Base-by-base conservation (phyloP, 163 green algal species). In the Smithsoniella earleae region DNA sequence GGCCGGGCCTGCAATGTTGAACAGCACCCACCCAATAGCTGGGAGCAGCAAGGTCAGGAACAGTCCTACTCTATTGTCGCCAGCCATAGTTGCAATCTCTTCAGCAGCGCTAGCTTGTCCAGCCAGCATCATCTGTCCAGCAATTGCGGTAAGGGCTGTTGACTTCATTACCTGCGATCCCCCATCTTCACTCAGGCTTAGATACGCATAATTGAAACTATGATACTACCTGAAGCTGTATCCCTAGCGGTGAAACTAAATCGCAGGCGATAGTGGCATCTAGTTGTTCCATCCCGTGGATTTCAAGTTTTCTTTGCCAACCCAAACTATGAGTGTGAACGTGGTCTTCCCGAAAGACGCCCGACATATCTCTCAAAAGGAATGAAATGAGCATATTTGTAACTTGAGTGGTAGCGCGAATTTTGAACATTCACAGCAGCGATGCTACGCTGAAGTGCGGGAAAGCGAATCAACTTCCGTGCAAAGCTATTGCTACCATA, bases 1-100 rank as follows among this genome's bases (percentile, higher is more conserved):
- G 20, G 75, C 65, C 3, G 81, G 74, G 30, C 76, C 75, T 6
- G 85, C 54, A 55, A 91, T 90, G 84, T 92, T 94, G 78, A 90
- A 92, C 13, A 75, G 74, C 27, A 91, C 88, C 84, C 84, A 87
- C 33, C 75, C 84, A 2, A 89, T 25, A 8, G 73, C 82, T 31
- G 84, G 84, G n/a, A 86, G 33, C 33, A 87, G 78, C 36, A 89
- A 73, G 20, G 77, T 73, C 16, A 37, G 28, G n/a, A 89, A 77
- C 38, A 77, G 78, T 40, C 66, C 74, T 18, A 85, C 25, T 30
- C 82, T 76, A 75, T 80, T 83, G 79, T 89, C 84, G 27, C 63
- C 83, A 34, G 84, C 84, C 36, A 87, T 49, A 55, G 78, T 74
- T 0, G 73, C 52, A 2, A 89, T 10, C 76, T 89, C 84, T 22